These are phyloP conservation scores for Saraca asoca DNA, from an alignment of 331 rosid species.

Conservation along the genomic window DNA sequence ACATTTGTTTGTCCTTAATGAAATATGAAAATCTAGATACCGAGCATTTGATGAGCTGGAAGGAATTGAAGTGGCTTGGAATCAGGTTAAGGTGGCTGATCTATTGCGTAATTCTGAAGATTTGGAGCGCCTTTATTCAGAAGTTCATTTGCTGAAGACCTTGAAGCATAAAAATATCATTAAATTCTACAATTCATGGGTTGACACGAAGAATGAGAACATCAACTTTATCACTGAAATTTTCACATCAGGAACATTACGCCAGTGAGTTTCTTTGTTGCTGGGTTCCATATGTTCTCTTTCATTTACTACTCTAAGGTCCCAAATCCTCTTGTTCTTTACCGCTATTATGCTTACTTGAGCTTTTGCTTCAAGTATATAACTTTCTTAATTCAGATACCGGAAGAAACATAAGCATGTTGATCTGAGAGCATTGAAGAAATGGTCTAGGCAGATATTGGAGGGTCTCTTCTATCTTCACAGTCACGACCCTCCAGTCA, in stretches of 20 bases:
- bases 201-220: constrained; percentile 68
- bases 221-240: constrained; percentile 96
- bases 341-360: constrained; percentile 5
- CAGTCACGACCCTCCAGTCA: constrained; percentile 87
- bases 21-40: constrained; percentile 59
- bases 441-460: constrained; percentile 97
- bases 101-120: constrained; percentile 69
- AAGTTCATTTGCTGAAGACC: constrained; percentile 92
- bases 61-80: constrained; percentile 99
- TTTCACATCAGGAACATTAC: constrained; percentile 88
- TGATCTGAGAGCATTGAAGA: constrained; percentile 91
- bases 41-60: constrained; percentile 95
- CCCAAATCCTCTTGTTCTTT: constrained; percentile 9
- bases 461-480: constrained; percentile 96
- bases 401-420: constrained; percentile 90
- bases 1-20: constrained; percentile 51
- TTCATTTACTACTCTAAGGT: constrained; percentile 8
- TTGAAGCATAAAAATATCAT: constrained; percentile 93
- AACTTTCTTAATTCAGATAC: constrained; percentile 55
- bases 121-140: constrained; percentile 84
- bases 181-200: constrained; percentile 86
- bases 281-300: background rate
- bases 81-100: constrained; percentile 88
- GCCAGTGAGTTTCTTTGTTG: constrained; percentile 68
- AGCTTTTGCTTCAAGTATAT: constrained; percentile 10